Conservation (phyloP, 23 red algal species). For the Gracilaria caudata region DNA sequence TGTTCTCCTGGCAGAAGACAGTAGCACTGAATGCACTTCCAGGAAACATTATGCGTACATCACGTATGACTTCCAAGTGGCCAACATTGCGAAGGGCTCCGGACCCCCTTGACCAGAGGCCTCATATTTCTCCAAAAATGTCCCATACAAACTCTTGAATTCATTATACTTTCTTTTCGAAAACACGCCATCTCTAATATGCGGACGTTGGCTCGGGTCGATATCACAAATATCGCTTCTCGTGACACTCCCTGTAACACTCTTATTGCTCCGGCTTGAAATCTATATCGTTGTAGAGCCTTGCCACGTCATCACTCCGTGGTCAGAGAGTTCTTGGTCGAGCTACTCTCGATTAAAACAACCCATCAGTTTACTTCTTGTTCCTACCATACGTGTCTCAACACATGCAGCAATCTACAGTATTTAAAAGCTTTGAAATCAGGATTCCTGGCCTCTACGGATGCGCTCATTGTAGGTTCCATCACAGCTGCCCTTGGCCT, state of each 20-base stretch:
- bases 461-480: too few relatives aligned
- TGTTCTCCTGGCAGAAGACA: background rate
- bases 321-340: too few relatives aligned
- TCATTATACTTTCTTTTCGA: background rate
- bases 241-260: background rate
- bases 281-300: background rate
- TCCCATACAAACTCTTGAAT: constrained; percentile 20
- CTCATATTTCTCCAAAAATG: constrained; percentile 8
- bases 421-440: too few relatives aligned
- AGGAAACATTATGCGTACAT: background rate
- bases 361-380: too few relatives aligned
- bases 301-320: too few relatives aligned
- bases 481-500: too few relatives aligned
- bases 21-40: background rate
- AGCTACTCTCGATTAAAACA: too few relatives aligned
- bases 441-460: too few relatives aligned
- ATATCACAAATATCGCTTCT: background rate
- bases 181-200: background rate
- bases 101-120: background rate
- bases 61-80: background rate
- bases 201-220: background rate
- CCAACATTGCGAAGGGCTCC: background rate
- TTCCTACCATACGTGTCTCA: too few relatives aligned
- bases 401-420: too few relatives aligned
- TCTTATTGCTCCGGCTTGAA: background rate